These are phyloP conservation scores for Phoma sp. DNA, from an alignment of 2,329 filamentous ascomycete genomes.

Conservation along the genomic window DNA sequence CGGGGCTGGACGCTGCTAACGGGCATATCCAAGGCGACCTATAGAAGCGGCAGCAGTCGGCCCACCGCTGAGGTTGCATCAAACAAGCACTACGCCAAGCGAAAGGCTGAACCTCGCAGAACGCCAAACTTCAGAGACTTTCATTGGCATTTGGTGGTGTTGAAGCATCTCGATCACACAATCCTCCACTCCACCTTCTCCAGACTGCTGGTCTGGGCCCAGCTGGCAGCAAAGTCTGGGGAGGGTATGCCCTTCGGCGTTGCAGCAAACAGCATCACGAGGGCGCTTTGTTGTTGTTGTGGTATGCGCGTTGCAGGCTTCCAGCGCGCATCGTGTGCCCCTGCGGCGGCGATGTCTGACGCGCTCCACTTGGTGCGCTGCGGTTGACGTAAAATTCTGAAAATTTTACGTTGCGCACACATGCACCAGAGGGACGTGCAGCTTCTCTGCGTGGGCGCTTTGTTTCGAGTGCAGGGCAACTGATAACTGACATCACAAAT, in stretches of 20 bases:
- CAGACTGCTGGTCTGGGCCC: conserved; percentile 7
- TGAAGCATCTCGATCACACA: background rate
- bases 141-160: background rate
- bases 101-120: conserved; percentile 8
- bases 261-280: conserved; percentile 8
- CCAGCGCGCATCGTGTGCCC: conserved; percentile 5
- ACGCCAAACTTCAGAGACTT: conserved; percentile 4
- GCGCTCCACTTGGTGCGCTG: conserved; percentile 37
- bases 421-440: conserved; percentile 29
- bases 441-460: conserved; percentile 2
- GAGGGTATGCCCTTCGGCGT: conserved; percentile 10
- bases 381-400: conserved; percentile 37
- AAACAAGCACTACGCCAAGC: conserved; percentile 15
- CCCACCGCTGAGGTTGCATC: conserved; percentile 9
- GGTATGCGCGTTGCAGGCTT: conserved; percentile 12
- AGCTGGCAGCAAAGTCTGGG: conserved; percentile 10
- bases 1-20: conserved; percentile 11
- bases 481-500: conserved; percentile 4
- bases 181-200: conserved; percentile 10
- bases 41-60: conserved; percentile 9
- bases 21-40: conserved; percentile 11
- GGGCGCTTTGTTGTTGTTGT: conserved; percentile 12
- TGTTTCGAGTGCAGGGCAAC: conserved; percentile 1
- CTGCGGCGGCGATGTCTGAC: conserved; percentile 17
- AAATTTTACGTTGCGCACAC: conserved; percentile 35